Evolutionary conservation across 139 green algal species (phyloP), one percentile per base, ranked within the genome.

Genomic region (Asterochloris sp.): DNA sequence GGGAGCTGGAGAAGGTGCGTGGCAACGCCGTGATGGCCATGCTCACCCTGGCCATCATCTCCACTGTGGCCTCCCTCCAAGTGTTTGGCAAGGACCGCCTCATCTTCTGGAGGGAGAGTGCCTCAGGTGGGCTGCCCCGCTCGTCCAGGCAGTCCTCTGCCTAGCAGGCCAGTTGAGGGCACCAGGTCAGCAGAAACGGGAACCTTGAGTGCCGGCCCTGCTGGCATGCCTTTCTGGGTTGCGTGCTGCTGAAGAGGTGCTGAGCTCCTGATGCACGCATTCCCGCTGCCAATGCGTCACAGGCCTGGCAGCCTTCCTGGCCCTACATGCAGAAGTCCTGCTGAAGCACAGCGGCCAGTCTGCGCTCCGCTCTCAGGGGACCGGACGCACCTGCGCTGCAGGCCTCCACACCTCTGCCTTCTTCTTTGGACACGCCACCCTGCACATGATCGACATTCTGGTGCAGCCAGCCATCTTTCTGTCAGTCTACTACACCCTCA

Each of bases 391-490:
- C 13, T 21, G 13, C 28, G 47, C 23, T 78, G 74, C 82, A 85
- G 82, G 82, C 19, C 54, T 85, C 74, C 64, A 74, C 16, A 85
- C 82, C 8, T 74, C 74, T 21, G 82, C 89, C 13, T 92, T 89
- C 86, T 92, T 92, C 75, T 68, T 92, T 47, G 86, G 85, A 14
- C 76, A 89, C 64, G 76, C 78, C 27, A 26, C 47, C 24, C 38
- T 90, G 67, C 78, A 88, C 27, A 24, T 90, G 23, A 73, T 92
- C 9, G 87, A 91, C 76, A 83, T 91, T 29, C 27, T 82, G 11
- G 64, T 89, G 14, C 88, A 89, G 82, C 88, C 88, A 2, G 74
- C 83, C 19, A 80, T 92, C 66, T 92, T 92, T 79, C 85, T 92
- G 74, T 76, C 82, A 61, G 76, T 92, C 24, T 92, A 92, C 69